A percentile compares a stretch with the other conserved stretches of the same genome.
phyloP scores from a whole-genome alignment of 768 basidiomycete genomes.

The Suillus subalutaceus region DNA sequence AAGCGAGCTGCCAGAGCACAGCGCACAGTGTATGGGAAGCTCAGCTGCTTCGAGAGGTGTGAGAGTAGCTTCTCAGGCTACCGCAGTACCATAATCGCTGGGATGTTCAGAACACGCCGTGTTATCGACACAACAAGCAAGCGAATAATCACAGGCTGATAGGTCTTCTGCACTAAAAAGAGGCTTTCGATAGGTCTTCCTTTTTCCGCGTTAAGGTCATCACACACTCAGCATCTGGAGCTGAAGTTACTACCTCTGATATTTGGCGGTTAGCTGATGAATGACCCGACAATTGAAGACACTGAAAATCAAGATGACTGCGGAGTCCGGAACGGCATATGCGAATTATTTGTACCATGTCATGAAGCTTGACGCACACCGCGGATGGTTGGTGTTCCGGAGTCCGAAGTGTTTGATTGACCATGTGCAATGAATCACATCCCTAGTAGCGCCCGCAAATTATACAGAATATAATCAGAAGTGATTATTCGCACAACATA shows the following conservation, averaged over 20 bases:
- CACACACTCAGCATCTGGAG: not conserved
- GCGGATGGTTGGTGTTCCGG: not conserved
- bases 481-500: constrained; percentile 1
- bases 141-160: constrained; percentile 1
- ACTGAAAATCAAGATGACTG: not conserved
- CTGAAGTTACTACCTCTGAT: not conserved
- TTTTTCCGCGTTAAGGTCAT: not conserved
- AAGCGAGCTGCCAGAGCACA: constrained; percentile 3
- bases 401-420: not conserved
- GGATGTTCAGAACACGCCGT: constrained; percentile 5
- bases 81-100: constrained; percentile 8
- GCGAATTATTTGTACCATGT: not conserved
- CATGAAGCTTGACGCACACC: not conserved
- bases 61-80: constrained; percentile 9
- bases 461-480: not conserved
- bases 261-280: not conserved
- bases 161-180: constrained; percentile 1
- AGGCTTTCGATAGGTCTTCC: constrained; percentile 3
- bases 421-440: not conserved
- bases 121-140: constrained; percentile 7
- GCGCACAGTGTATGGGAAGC: not conserved
- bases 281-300: not conserved
- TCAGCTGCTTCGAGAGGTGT: constrained; percentile 3
- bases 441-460: not conserved
- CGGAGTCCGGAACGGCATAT: not conserved